Base-by-base conservation (phyloP, 345 rosid species). In the thale cress (Arabidopsis thaliana) region DNA sequence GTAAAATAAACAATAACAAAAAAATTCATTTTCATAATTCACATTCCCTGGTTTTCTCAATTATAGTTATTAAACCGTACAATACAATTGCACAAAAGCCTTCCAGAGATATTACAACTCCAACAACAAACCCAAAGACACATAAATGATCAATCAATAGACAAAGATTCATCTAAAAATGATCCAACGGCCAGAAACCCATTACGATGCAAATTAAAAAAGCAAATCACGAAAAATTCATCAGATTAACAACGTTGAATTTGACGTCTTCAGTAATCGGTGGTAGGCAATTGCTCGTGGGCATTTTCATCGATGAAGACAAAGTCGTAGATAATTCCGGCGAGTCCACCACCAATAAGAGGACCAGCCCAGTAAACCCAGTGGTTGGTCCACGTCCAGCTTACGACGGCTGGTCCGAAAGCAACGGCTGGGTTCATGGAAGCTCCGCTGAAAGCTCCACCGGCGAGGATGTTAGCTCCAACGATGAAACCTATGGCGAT, bases 311-410 rank as follows among this genome's bases (percentile, higher is more conserved):
- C 33, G 9, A 90, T 90, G 80, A 90, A 93, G 73, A 87, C 34
- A 71, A 82, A 40, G 65, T 93, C 98, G 65, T 93, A 93, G 63
- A 93, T 69, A 14, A 93, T 82, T 0, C 94, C 96, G 3, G 98
- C 96, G 37, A 93, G 63, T n/a, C 93, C 98, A 81, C 97, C 97
- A 0, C 98, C 98, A 14, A 93, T 20, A 7, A 93, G 82, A 24
- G 98, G 98, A 3, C 98, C 98, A 2, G 77, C 93, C 98, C 97
- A 93, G 95, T 93, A 93, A 44, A 90, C 83, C 98, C 98, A 93
- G 83, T 93, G 98, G 83, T 87, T 78, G 5, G 32, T 63, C 98
- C 98, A 93, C 73, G 64, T 59, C 98, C 98, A 93, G 91, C 95
- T 89, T 37, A 93, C 97, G 63, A 93, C 79, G 6, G 98, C 98